phyloP scores from a whole-genome alignment of 2,329 filamentous ascomycete species.

The Ophiosphaerella korrae region DNA sequence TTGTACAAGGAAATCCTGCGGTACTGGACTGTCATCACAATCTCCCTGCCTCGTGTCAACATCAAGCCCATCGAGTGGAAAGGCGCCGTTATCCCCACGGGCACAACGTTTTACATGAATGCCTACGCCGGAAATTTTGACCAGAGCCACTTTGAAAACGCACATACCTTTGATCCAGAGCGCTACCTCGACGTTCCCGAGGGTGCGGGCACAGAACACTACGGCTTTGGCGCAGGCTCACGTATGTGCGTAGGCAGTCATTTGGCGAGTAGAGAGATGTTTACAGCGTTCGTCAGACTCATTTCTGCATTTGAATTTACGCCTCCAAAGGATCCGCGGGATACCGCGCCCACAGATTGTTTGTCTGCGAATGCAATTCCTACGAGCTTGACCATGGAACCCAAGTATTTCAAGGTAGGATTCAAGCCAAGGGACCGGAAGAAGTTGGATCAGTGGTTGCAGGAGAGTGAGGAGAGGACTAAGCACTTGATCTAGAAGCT shows the following conservation, averaged over 20 bases:
- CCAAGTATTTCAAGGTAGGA: conserved; percentile 57
- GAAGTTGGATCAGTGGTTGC: conserved; percentile 53
- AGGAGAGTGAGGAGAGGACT: conserved; percentile 54
- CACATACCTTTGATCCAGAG: conserved; percentile 69
- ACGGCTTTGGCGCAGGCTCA: conserved; percentile 54
- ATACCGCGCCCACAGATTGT: conserved; percentile 52
- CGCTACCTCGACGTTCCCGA: conserved; percentile 64
- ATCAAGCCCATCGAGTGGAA: conserved; percentile 75
- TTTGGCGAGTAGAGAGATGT: conserved; percentile 49
- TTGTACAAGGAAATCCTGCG: conserved; percentile 79
- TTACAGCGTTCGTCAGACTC: conserved; percentile 55
- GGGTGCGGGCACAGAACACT: conserved; percentile 55
- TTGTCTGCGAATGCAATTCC: conserved; percentile 54
- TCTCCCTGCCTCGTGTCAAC: conserved; percentile 74
- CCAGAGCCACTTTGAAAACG: conserved; percentile 67
- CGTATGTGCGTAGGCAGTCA: conserved; percentile 56
- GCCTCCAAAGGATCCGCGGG: conserved; percentile 46
- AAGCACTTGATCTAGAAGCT: conserved; percentile 41
- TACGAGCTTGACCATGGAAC: conserved; percentile 56
- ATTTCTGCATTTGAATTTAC: conserved; percentile 55
- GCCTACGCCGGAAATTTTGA: conserved; percentile 79
- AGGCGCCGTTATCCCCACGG: conserved; percentile 69
- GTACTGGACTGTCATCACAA: conserved; percentile 80
- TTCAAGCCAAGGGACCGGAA: conserved; percentile 51
- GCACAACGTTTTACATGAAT: conserved; percentile 80